Base-by-base conservation (phyloP, 805 yeast genomes). In the Starmerella scarabaei region DNA sequence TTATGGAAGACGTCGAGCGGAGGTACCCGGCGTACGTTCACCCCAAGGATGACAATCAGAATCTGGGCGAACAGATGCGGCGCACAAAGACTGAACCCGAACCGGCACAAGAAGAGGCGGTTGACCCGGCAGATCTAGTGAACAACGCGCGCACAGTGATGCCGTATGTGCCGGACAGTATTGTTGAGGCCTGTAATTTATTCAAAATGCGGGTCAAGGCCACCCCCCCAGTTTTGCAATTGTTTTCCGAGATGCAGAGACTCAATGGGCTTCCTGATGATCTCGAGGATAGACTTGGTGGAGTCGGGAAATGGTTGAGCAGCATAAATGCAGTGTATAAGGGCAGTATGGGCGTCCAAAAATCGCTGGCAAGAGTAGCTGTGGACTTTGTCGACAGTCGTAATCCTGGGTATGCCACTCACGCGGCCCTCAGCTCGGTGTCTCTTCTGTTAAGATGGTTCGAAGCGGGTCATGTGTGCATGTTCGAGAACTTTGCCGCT, bases 121-220 rank as follows among this genome's bases (percentile, higher is more conserved):
- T n/a, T n/a, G 49, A 45, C 27, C 48, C 46, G 21, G 41, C 47
- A 14, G 44, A 38, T 17, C 38, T 42, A n/a, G 43, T 45, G 21
- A 21, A n/a, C 24, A 7, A 5, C 14, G 30, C 39, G 38, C 19
- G 23, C 23, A 12, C 14, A 11, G 42, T 40, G 3, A 44, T 45
- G 24, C 48, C 53, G 6, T 59, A 58, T 1, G 73, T 76, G 0
- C 96, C 96, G 0, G 68, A 62, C 30, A 84, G 93, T 45, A 75
- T 86, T 21, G 64, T 69, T 34, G 94, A 88, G 55, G 95, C 95
- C 0, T 68, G 82, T 19, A 70, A 71, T 12, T 69, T 88, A 7
- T 70, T 83, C 45, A 66, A 69, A 21, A 61, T 71, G 9, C 72
- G 80, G 14, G 69, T 82, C 2, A 66, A 73, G 41, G 78, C 79